Evolutionary conservation across 2,329 filamentous ascomycete genomes (phyloP).

Genomic region (Alternaria alternata): DNA sequence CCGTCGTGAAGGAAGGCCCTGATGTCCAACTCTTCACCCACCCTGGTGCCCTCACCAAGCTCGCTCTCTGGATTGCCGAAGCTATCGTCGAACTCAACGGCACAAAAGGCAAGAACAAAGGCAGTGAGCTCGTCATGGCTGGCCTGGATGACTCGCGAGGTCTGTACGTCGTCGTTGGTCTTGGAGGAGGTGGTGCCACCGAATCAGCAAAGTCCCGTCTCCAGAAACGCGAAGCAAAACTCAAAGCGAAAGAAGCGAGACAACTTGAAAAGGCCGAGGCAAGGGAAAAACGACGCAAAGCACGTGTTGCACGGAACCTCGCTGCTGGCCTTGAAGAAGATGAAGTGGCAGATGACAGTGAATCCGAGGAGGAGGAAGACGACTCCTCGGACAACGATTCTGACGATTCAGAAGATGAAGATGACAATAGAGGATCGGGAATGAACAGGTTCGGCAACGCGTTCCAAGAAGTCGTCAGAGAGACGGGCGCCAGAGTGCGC

Average conservation of each 20-base stretch:
- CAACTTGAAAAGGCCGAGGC: constrained; percentile 66
- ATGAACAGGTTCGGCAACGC: constrained; percentile 92
- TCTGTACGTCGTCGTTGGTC: constrained; percentile 92
- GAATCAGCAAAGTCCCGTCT: constrained; percentile 67
- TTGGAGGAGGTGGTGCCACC: constrained; percentile 82
- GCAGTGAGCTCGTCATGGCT: constrained; percentile 88
- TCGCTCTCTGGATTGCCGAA: constrained; percentile 93
- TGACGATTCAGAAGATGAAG: constrained; percentile 51
- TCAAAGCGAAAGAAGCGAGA: constrained; percentile 61
- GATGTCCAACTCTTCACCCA: constrained; percentile 93
- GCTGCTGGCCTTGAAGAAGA: constrained; percentile 69
- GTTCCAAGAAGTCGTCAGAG: constrained; percentile 92
- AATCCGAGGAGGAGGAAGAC: constrained; percentile 65
- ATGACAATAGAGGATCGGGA: constrained; percentile 74
- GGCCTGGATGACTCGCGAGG: constrained; percentile 86
- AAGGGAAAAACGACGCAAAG: constrained; percentile 67
- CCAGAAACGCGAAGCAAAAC: constrained; percentile 71
- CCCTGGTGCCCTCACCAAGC: constrained; percentile 88
- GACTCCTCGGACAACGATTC: constrained; percentile 60
- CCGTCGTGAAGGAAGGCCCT: constrained; percentile 92
- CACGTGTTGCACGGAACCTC: constrained; percentile 42
- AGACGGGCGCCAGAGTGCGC: constrained; percentile 86
- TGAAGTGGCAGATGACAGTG: constrained; percentile 58
- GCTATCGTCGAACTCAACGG: constrained; percentile 89
- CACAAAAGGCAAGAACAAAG: constrained; percentile 71